phyloP scores from a whole-genome alignment of 2,329 filamentous ascomycete genomes.

The Ophiostoma fasciatum region DNA sequence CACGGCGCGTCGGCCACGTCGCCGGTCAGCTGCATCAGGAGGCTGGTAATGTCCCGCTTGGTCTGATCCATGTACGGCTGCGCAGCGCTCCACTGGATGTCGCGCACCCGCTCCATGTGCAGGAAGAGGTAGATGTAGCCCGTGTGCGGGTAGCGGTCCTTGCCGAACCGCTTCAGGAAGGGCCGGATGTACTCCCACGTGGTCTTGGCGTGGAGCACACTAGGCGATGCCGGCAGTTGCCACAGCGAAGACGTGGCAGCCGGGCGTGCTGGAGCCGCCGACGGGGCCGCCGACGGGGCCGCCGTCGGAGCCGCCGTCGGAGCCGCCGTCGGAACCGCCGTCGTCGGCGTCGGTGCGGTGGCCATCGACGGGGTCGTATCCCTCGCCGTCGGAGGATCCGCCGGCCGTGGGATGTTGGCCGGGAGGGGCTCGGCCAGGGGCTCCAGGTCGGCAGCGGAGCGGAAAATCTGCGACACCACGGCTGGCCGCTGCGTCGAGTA shows the following conservation, averaged over 20 bases:
- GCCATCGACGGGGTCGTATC: too few relatives aligned
- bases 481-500: slow-evolving; percentile 7
- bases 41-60: slow-evolving; percentile 15
- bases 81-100: slow-evolving; percentile 13
- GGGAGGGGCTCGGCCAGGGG: slow-evolving; percentile 3
- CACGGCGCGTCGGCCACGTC: slow-evolving; percentile 16
- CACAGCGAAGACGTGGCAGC: too few relatives aligned
- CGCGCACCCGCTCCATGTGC: slow-evolving; percentile 14
- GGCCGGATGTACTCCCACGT: slow-evolving; percentile 18
- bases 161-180: slow-evolving; percentile 9
- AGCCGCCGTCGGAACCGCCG: too few relatives aligned
- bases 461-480: slow-evolving; percentile 12
- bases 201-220: slow-evolving; percentile 1
- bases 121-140: slow-evolving; percentile 15
- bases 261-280: not conserved
- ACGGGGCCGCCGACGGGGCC: not conserved
- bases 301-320: too few relatives aligned
- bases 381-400: not conserved
- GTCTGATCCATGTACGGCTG: slow-evolving; percentile 13
- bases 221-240: too few relatives aligned
- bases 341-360: too few relatives aligned
- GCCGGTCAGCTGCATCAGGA: slow-evolving; percentile 20
- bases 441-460: slow-evolving; percentile 7
- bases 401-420: not conserved
- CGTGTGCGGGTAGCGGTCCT: slow-evolving; percentile 5